A percentile compares a stretch with the other conserved stretches of the same genome.
Evolutionary conservation across 352 stramenopile species (phyloP).

Genomic region (Phytopythium aichiense): DNA sequence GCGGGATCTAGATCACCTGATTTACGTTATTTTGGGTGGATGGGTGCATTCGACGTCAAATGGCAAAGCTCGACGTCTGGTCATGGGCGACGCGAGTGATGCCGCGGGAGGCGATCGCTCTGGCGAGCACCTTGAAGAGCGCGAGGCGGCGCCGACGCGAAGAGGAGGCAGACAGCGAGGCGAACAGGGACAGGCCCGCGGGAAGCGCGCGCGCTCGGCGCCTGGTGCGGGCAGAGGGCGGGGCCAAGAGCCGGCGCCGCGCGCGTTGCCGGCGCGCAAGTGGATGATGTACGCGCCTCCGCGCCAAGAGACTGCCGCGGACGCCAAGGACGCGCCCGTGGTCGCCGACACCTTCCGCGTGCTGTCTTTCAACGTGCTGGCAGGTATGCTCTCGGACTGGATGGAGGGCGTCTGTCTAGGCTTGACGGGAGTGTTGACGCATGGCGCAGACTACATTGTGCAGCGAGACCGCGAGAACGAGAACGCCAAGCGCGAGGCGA

Average conservation of each 20-base stretch:
- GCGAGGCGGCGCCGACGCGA: background rate
- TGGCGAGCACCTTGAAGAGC: background rate
- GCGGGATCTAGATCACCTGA: background rate
- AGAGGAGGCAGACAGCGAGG: background rate
- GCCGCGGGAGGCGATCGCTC: background rate
- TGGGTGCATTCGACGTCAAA: background rate
- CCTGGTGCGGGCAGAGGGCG: background rate
- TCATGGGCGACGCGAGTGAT: background rate
- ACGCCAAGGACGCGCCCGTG: slow-evolving; percentile 15
- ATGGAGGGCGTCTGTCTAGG: too few species aligned
- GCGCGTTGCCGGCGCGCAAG: slow-evolving; percentile 16
- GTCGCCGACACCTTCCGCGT: slow-evolving; percentile 49
- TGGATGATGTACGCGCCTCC: slow-evolving; percentile 54
- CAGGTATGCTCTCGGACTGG: slow-evolving; percentile 17
- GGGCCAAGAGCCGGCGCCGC: background rate
- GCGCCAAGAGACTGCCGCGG: background rate
- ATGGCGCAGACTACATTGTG: slow-evolving; percentile 55
- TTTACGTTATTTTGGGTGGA: background rate
- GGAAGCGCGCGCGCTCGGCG: slow-evolving; percentile 2
- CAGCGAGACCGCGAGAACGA: slow-evolving; percentile 23
- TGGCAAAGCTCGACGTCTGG: background rate
- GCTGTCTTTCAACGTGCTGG: slow-evolving; percentile 70
- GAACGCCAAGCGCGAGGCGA: slow-evolving; percentile 24
- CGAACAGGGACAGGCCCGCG: background rate
- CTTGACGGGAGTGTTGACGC: too few species aligned